Percentiles rank a stretch among this genome's conserved stretches.
Conservation (phyloP, 306 rosid species). For the Bauhinia variegata region DNA sequence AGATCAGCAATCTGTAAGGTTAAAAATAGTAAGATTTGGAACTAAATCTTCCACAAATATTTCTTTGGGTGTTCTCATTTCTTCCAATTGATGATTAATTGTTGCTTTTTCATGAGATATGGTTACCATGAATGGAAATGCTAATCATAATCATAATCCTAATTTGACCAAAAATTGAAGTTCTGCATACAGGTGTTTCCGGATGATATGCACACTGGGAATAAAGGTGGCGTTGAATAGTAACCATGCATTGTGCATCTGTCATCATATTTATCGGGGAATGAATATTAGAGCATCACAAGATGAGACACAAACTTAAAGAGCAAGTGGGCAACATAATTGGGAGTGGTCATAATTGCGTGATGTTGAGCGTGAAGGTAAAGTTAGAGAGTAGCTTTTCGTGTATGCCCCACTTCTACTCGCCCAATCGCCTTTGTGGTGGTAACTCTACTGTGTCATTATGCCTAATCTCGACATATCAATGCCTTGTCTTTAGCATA, state of each 20-base stretch:
- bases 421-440: constrained; percentile 14
- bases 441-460: constrained; percentile 29
- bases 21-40: constrained; percentile 12
- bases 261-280: constrained; percentile 32
- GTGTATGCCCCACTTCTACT: constrained; percentile 43
- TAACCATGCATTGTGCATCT: constrained; percentile 38
- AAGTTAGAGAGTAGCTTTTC: constrained; percentile 43
- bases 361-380: constrained; percentile 43
- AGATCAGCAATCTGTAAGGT: background rate
- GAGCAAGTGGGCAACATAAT: constrained; percentile 48
- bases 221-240: constrained; percentile 45
- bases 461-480: constrained; percentile 15
- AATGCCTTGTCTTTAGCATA: constrained; percentile 23
- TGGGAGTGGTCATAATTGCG: constrained; percentile 37
- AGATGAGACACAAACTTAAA: constrained; percentile 33
- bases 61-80: constrained; percentile 25
- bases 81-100: constrained; percentile 39
- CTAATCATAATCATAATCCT: constrained; percentile 24
- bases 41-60: constrained; percentile 14
- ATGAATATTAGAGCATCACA: constrained; percentile 31
- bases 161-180: constrained; percentile 24
- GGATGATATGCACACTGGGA: constrained; percentile 31
- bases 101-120: constrained; percentile 29
- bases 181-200: background rate
- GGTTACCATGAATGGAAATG: constrained; percentile 29